These are phyloP conservation scores for Penicillium longicatenatum DNA, from an alignment of 495 filamentous ascomycete species.

Conservation along the genomic window DNA sequence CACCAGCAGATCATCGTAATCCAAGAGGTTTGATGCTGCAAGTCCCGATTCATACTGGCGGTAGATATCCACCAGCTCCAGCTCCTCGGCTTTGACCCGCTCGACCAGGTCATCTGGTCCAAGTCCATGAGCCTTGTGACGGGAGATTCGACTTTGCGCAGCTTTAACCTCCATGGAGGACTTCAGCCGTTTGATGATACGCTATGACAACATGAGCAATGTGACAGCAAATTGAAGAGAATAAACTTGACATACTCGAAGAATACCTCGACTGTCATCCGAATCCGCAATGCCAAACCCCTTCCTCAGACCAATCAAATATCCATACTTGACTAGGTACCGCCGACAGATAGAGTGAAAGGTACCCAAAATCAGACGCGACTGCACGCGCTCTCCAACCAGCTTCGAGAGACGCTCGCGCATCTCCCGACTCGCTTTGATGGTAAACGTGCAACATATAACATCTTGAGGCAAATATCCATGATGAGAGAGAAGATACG, in stretches of 20 bases:
- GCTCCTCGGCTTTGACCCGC: slow-evolving; percentile 53
- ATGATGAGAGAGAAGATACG: slow-evolving; percentile 83
- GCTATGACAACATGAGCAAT: slow-evolving; percentile 35
- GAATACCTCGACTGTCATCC: slow-evolving; percentile 72
- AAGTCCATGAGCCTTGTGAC: slow-evolving; percentile 75
- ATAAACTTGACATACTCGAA: slow-evolving; percentile 44
- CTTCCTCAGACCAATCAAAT: slow-evolving; percentile 76
- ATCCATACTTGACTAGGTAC: slow-evolving; percentile 84
- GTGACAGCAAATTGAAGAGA: slow-evolving; percentile 2
- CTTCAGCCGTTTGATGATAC: slow-evolving; percentile 76
- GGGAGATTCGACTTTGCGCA: slow-evolving; percentile 78
- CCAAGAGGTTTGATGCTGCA: slow-evolving; percentile 76
- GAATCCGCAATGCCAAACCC: slow-evolving; percentile 95
- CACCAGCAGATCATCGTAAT: slow-evolving; percentile 93
- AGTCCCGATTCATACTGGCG: slow-evolving; percentile 77
- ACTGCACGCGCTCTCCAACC: slow-evolving; percentile 75
- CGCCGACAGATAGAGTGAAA: slow-evolving; percentile 92
- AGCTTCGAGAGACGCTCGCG: slow-evolving; percentile 78
- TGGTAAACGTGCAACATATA: slow-evolving; percentile 96
- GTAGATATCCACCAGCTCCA: slow-evolving; percentile 76
- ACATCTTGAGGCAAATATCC: slow-evolving; percentile 86
- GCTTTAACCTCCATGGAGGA: slow-evolving; percentile 67
- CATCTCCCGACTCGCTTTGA: slow-evolving; percentile 97
- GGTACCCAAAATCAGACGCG: slow-evolving; percentile 83
- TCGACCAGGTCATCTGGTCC: slow-evolving; percentile 45